These are phyloP conservation scores for Cetraspora pellucida DNA, from an alignment of 192 early-diverging fungal genomes.

Conservation along the genomic window DNA sequence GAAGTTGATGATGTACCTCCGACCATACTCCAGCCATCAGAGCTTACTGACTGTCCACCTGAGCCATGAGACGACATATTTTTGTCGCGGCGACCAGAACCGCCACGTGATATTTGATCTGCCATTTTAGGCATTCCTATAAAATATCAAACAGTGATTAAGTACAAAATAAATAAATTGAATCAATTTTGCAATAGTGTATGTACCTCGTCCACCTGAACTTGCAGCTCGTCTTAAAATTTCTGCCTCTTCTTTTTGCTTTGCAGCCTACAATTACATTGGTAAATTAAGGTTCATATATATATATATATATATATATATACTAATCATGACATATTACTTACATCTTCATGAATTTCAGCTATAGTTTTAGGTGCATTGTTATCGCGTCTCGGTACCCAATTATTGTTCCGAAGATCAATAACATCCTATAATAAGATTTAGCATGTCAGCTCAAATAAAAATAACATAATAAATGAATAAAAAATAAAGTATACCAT, in stretches of 20 bases:
- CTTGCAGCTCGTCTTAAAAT: slow-evolving; percentile 67
- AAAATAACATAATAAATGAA: neutral
- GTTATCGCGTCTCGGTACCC: slow-evolving; percentile 69
- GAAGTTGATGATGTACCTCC: slow-evolving; percentile 44
- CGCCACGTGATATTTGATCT: slow-evolving; percentile 60
- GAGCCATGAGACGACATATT: slow-evolving; percentile 39
- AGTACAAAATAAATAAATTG: neutral
- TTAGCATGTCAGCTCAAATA: neutral
- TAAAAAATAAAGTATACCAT: slow-evolving; percentile 32
- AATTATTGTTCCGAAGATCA: slow-evolving; percentile 76
- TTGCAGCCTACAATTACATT: slow-evolving; percentile 48
- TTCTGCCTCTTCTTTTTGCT: slow-evolving; percentile 74
- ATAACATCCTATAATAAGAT: slow-evolving; percentile 65
- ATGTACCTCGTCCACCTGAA: slow-evolving; percentile 58
- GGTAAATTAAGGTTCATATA: neutral
- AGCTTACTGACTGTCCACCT: slow-evolving; percentile 48
- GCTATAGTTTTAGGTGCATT: slow-evolving; percentile 89
- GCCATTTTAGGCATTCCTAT: slow-evolving; percentile 59
- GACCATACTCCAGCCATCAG: slow-evolving; percentile 77
- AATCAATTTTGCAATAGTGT: neutral
- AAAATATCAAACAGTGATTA: neutral
- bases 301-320: neutral
- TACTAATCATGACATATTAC: neutral
- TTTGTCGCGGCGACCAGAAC: slow-evolving; percentile 59
- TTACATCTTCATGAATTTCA: slow-evolving; percentile 81